These are phyloP conservation scores for Stephania cephalantha DNA, from an alignment of 164 flowering plant genomes.

Conservation along the genomic window DNA sequence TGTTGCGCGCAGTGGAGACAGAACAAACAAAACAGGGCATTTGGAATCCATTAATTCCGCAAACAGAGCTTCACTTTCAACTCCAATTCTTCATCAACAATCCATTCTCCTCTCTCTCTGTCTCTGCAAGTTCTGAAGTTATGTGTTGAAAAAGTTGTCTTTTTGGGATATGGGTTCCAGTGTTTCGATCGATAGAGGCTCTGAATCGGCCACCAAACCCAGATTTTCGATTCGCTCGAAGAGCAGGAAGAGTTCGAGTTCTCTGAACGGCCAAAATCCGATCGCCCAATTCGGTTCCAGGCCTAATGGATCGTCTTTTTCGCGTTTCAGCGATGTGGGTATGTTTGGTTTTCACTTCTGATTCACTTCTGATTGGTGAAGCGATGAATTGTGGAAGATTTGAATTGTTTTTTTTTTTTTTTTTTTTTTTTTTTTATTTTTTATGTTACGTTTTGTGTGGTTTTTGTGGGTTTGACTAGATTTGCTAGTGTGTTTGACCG, in stretches of 20 bases:
- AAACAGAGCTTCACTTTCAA: not conserved
- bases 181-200: conserved; percentile 4
- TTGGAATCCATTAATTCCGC: conserved; percentile 3
- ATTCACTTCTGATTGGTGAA: no score
- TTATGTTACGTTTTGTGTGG: not conserved
- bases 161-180: conserved; percentile 5
- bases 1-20: not conserved
- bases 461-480: not conserved
- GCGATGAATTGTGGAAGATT: no score
- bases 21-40: not conserved
- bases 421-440: not conserved
- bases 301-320: conserved; percentile 20
- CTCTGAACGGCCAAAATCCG: not conserved
- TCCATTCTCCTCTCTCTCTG: not conserved
- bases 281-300: conserved; percentile 1
- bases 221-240: not conserved
- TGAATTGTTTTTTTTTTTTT: not conserved
- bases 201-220: conserved; percentile 5
- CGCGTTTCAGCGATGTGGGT: conserved; percentile 21
- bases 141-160: not conserved
- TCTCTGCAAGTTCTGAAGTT: conserved; percentile 1
- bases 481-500: not conserved
- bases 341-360: conserved; percentile 20
- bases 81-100: not conserved
- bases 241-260: not conserved